Conservation (phyloP, 441 rosid genomes). For the Francoa sonchifolia region DNA sequence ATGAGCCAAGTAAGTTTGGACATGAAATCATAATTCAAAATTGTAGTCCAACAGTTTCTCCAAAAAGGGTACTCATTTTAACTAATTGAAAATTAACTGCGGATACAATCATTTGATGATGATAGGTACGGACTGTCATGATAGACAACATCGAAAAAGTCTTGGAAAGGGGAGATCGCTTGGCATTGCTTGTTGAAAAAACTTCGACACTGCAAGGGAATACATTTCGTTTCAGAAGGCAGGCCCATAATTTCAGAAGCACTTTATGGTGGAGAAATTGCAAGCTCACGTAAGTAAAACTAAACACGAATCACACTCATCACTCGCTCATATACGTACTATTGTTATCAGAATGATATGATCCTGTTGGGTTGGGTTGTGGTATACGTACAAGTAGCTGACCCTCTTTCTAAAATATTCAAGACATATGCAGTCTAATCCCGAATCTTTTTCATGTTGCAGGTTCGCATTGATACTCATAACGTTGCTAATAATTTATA, state of each 20-base stretch:
- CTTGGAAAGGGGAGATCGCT: conserved; percentile 81
- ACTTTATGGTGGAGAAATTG: conserved; percentile 88
- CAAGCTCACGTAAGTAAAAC: conserved; percentile 58
- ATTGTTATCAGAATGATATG: too few species aligned
- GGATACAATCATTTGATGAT: neutral
- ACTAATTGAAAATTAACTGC: neutral
- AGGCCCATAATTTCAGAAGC: conserved; percentile 75
- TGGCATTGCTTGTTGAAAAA: conserved; percentile 92
- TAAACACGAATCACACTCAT: neutral
- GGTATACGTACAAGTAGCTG: too few species aligned
- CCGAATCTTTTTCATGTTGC: neutral
- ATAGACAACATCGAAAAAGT: conserved; percentile 92
- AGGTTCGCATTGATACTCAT: neutral
- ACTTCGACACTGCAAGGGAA: conserved; percentile 89
- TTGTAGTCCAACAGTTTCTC: too few species aligned
- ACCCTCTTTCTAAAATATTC: too few species aligned
- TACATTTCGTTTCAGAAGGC: conserved; percentile 86
- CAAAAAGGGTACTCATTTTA: neutral
- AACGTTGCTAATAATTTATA: neutral
- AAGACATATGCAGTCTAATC: too few species aligned
- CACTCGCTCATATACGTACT: too few species aligned
- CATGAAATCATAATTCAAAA: neutral
- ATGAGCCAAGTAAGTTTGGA: conserved; percentile 62
- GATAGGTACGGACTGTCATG: conserved; percentile 79
- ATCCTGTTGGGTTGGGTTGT: too few species aligned